Evolutionary conservation across 2,329 filamentous ascomycete genomes (phyloP).

Genomic region (Diaporthe destruens): DNA sequence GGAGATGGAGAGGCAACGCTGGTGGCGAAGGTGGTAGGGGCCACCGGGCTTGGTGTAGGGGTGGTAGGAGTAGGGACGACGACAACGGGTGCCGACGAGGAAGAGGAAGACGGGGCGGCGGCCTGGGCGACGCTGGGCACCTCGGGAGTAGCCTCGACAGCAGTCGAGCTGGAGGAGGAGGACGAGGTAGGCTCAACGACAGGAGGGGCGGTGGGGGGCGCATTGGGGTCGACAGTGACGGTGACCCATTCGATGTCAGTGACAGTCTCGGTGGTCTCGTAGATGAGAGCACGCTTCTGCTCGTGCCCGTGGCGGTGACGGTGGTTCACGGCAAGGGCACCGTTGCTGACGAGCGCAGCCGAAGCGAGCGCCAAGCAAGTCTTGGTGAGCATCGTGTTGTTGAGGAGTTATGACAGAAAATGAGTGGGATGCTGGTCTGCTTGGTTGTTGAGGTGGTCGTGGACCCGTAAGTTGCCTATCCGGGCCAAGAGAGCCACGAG

Average conservation of each 20-base stretch:
- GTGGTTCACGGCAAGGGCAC: conserved; percentile 57
- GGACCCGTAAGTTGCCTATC: conserved; percentile 24
- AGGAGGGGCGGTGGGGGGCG: conserved; percentile 35
- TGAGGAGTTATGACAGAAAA: conserved; percentile 20
- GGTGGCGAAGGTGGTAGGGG: conserved; percentile 34
- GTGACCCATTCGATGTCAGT: conserved; percentile 56
- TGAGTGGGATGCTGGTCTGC: neutral
- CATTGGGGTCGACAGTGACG: conserved; percentile 55
- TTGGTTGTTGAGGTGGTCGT: neutral
- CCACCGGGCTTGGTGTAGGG: conserved; percentile 33
- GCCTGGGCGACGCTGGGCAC: neutral
- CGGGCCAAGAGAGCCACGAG: conserved; percentile 8
- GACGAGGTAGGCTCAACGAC: conserved; percentile 43
- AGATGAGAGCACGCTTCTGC: conserved; percentile 51
- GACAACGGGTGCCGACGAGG: conserved; percentile 12
- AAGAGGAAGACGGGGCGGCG: neutral
- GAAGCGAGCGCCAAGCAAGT: conserved; percentile 57
- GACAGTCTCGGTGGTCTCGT: conserved; percentile 51
- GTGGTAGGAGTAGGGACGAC: conserved; percentile 41
- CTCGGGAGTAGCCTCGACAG: conserved; percentile 16
- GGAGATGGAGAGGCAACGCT: conserved; percentile 34
- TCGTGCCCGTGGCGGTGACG: conserved; percentile 56
- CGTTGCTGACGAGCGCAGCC: conserved; percentile 56
- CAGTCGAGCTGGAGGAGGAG: conserved; percentile 22
- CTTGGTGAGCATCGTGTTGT: conserved; percentile 58